Evolutionary conservation across 257 asterid species (phyloP).

Genomic region (Anisodus acutangulus): DNA sequence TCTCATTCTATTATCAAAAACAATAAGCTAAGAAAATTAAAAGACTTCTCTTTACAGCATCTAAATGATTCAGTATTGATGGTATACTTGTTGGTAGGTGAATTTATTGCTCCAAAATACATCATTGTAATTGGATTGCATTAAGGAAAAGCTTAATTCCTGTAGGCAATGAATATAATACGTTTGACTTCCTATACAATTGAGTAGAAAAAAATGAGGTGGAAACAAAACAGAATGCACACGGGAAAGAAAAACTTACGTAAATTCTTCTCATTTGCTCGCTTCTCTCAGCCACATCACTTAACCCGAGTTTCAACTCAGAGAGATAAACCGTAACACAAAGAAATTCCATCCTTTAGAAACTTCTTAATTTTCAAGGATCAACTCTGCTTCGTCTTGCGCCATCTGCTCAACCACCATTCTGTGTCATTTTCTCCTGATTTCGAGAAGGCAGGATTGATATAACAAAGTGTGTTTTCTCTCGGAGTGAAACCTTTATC

Average conservation of each 20-base stretch:
- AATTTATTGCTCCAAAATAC: not conserved
- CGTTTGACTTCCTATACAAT: constrained; percentile 10
- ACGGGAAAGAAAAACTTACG: constrained; percentile 14
- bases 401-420: constrained; percentile 61
- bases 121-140: constrained; percentile 22
- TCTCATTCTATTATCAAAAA: not conserved
- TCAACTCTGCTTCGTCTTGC: constrained; percentile 51
- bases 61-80: not conserved
- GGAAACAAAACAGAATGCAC: not conserved
- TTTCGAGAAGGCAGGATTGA: constrained; percentile 69
- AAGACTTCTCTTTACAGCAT: not conserved
- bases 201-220: not conserved
- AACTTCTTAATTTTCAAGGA: not conserved
- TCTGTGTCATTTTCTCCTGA: constrained; percentile 79
- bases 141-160: not conserved
- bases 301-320: not conserved
- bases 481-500: constrained; percentile 66
- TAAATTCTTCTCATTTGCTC: constrained; percentile 2
- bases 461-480: constrained; percentile 60
- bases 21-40: not conserved
- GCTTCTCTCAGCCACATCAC: constrained; percentile 10
- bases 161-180: not conserved
- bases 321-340: not conserved
- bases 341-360: not conserved
- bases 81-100: too few species aligned